Percentiles rank a stretch among this genome's conserved stretches.
Evolutionary conservation across 225 moss, liverwort and hornwort genomes (phyloP).

Genomic region (Sphagnum tenellum): DNA sequence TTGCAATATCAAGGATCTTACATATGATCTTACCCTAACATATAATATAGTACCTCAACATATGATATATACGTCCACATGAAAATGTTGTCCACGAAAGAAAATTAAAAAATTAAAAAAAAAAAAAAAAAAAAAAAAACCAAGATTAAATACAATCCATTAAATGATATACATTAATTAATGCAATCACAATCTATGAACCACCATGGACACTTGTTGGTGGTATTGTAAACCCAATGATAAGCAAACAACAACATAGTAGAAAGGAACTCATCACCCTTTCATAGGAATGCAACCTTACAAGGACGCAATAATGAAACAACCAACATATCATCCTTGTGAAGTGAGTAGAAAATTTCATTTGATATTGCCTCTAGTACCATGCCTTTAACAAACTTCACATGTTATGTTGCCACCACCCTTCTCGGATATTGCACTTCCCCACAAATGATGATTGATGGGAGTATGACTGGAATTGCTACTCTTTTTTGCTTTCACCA

Average conservation of each 20-base stretch:
- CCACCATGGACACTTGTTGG: constrained; percentile 87
- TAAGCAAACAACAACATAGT: constrained; percentile 77
- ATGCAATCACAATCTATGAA: constrained; percentile 95
- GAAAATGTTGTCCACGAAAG: no score
- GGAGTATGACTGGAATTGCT: constrained; percentile 59
- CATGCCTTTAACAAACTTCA: constrained; percentile 87
- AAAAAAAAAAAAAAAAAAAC: no score
- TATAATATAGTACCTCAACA: no score
- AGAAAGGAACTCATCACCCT: constrained; percentile 60
- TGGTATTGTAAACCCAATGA: constrained; percentile 83
- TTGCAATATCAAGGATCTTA: no score
- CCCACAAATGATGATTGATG: constrained; percentile 72
- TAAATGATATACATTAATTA: no score
- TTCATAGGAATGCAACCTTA: constrained; percentile 85
- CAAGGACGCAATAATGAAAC: constrained; percentile 86
- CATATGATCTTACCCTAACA: no score
- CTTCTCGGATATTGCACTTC: constrained; percentile 56
- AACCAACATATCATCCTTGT: constrained; percentile 93
- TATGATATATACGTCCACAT: no score
- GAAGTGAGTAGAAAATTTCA: constrained; percentile 96
- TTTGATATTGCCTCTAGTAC: constrained; percentile 82
- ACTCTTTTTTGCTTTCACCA: constrained; percentile 80
- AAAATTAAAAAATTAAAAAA: no score
- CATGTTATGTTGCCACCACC: constrained; percentile 36
- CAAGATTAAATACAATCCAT: no score